Evolutionary conservation across 352 stramenopile species (phyloP).

Genomic region (Phytophthora sp.): DNA sequence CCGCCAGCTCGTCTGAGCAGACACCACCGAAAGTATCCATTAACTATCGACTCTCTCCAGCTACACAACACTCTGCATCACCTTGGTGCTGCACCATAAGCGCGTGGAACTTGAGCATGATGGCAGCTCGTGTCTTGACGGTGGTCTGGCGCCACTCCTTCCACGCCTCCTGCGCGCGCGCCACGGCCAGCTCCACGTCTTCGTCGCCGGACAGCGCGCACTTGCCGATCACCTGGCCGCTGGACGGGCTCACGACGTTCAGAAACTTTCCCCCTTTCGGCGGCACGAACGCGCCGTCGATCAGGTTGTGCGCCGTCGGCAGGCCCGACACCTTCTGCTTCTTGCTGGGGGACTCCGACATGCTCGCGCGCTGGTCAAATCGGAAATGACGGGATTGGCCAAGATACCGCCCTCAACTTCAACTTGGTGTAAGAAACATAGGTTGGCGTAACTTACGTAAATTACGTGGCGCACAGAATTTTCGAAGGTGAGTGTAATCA

Average conservation of each 20-base stretch:
- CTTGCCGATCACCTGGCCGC: constrained; percentile 70
- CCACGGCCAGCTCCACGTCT: constrained; percentile 91
- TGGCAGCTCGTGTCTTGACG: constrained; percentile 94
- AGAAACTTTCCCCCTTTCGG: constrained; percentile 49
- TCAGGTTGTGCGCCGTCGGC: constrained; percentile 63
- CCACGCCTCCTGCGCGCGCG: constrained; percentile 85
- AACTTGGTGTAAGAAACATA: too few relatives aligned
- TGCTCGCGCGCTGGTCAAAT: too few relatives aligned
- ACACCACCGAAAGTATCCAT: not conserved
- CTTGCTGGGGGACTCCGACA: constrained; percentile 20
- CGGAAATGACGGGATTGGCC: too few relatives aligned
- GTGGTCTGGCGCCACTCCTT: constrained; percentile 90
- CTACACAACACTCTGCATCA: constrained; percentile 3
- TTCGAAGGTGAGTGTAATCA: too few relatives aligned
- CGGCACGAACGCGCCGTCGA: constrained; percentile 66
- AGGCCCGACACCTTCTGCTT: constrained; percentile 19
- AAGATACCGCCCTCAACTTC: too few relatives aligned
- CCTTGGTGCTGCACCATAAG: constrained; percentile 90
- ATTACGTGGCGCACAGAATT: too few relatives aligned
- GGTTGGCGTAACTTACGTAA: not conserved
- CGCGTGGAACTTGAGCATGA: constrained; percentile 97
- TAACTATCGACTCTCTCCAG: not conserved
- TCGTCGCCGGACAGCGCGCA: constrained; percentile 77
- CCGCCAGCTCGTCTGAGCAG: constrained; percentile 83
- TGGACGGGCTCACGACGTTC: constrained; percentile 72